phyloP scores from a whole-genome alignment of 148 eudicot species.

The Polygonum aviculare region DNA sequence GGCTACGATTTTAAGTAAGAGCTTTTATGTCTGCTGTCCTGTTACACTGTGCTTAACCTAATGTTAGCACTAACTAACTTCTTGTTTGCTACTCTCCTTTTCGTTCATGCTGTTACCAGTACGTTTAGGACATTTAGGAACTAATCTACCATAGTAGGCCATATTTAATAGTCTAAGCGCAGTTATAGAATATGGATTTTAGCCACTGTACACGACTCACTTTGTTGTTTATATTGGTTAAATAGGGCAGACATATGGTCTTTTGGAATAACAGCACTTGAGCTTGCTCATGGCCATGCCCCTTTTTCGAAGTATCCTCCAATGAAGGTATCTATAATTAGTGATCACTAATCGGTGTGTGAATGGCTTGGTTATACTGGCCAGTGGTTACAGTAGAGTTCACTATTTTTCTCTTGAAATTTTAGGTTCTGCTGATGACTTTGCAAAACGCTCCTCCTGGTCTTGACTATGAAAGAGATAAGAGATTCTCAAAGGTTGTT shows the following conservation, averaged over 20 bases:
- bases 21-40: background rate
- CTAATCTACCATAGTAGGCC: background rate
- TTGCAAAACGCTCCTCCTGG: constrained; percentile 98
- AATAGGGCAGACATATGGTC: constrained; percentile 13
- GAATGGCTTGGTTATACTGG: background rate
- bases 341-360: constrained; percentile 4
- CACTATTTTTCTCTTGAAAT: constrained; percentile 6
- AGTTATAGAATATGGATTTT: background rate
- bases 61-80: background rate
- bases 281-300: constrained; percentile 55
- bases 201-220: background rate
- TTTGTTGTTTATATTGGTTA: background rate
- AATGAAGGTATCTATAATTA: constrained; percentile 56
- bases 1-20: constrained; percentile 96
- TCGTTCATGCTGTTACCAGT: background rate
- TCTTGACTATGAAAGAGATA: constrained; percentile 95
- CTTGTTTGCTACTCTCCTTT: background rate
- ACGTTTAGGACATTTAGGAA: background rate
- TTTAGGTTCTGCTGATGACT: constrained; percentile 88
- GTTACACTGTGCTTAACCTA: background rate
- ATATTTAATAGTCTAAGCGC: background rate
- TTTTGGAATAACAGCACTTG: constrained; percentile 13
- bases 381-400: background rate
- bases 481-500: constrained; percentile 83
- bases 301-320: constrained; percentile 98